A percentile compares a stretch with the other conserved stretches of the same genome.
phyloP scores from a whole-genome alignment of 345 rosid genomes.

The Pistacia integerrima region DNA sequence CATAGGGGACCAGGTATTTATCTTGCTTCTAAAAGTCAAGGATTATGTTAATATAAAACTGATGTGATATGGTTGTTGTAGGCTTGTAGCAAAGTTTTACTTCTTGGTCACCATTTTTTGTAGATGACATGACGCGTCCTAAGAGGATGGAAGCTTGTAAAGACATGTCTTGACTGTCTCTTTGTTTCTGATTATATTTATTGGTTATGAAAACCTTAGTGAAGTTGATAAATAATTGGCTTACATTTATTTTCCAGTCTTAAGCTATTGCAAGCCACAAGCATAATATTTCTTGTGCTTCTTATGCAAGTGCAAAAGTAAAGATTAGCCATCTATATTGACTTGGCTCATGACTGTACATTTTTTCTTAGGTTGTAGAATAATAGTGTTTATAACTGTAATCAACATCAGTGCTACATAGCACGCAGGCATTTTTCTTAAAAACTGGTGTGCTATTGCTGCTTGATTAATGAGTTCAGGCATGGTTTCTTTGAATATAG shows the following conservation, averaged over 20 bases:
- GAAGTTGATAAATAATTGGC: not conserved
- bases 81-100: not conserved
- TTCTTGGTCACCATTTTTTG: not conserved
- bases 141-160: conserved; percentile 1
- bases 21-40: not conserved
- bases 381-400: no score
- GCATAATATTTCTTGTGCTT: not conserved
- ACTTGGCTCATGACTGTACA: not conserved
- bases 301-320: not conserved
- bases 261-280: not conserved
- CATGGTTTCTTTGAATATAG: no score
- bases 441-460: no score
- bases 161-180: not conserved
- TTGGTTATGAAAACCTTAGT: not conserved
- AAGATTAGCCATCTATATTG: not conserved
- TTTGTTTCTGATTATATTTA: not conserved
- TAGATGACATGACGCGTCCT: not conserved
- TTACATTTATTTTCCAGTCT: not conserved
- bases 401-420: no score
- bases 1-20: not conserved
- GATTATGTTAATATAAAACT: not conserved
- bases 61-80: not conserved
- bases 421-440: no score
- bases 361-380: not conserved
- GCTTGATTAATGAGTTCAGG: no score